Evolutionary conservation across 2,329 filamentous ascomycete genomes (phyloP).

Genomic region (Sarocladium oryzae): DNA sequence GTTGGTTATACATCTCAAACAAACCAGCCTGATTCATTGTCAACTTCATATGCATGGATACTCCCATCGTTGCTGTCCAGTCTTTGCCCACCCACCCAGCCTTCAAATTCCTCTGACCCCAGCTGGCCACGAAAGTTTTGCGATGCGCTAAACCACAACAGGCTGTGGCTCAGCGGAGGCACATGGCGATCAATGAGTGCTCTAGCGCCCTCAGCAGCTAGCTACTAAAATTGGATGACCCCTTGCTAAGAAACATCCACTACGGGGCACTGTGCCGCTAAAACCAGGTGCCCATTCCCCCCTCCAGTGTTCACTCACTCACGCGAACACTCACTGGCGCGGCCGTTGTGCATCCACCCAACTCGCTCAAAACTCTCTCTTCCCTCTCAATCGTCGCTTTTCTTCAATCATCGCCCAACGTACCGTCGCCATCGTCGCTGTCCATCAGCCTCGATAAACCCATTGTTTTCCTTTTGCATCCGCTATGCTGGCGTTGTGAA

Average conservation of each 20-base stretch:
- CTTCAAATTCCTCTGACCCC: too few species aligned
- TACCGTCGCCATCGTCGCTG: background rate
- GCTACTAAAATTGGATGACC: background rate
- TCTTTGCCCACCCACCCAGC: too few species aligned
- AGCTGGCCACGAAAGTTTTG: too few species aligned
- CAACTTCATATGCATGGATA: too few species aligned
- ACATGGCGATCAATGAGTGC: background rate
- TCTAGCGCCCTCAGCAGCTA: background rate
- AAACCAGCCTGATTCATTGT: too few species aligned
- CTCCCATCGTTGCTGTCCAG: too few species aligned
- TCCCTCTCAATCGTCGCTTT: background rate
- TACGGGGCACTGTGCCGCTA: background rate
- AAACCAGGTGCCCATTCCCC: background rate
- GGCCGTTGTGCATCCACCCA: background rate
- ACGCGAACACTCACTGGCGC: too few species aligned
- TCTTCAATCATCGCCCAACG: background rate
- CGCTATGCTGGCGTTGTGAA: background rate
- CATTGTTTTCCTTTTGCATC: background rate
- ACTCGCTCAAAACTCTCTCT: slow-evolving; percentile 6
- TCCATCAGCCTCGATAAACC: background rate
- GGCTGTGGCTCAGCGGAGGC: background rate
- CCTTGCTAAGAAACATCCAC: slow-evolving; percentile 1
- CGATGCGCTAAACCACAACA: background rate
- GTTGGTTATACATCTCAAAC: too few species aligned
- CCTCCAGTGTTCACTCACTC: background rate